phyloP scores from a whole-genome alignment of 2,329 filamentous ascomycete genomes.

The Aureobasidium musti region DNA sequence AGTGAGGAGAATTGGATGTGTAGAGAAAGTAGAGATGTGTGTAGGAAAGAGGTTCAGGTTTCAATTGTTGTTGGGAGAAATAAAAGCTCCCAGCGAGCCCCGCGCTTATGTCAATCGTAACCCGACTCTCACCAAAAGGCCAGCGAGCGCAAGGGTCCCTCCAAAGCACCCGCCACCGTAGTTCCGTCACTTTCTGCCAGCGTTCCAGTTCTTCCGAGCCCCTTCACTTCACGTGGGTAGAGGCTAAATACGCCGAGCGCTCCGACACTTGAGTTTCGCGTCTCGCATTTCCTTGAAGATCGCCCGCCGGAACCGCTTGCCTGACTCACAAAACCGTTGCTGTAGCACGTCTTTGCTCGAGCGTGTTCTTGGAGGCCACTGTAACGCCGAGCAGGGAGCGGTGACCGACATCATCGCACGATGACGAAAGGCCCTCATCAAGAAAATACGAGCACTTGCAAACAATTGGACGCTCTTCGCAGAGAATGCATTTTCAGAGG shows the following conservation, averaged over 20 bases:
- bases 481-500: neutral
- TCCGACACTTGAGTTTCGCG: constrained; percentile 21
- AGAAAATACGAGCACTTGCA: neutral
- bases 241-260: constrained; percentile 24
- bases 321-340: constrained; percentile 24
- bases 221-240: constrained; percentile 24
- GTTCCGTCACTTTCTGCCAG: constrained; percentile 12
- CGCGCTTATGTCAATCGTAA: constrained; percentile 25
- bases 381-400: constrained; percentile 19
- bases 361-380: constrained; percentile 4
- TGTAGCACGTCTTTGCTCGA: constrained; percentile 14
- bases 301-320: constrained; percentile 23
- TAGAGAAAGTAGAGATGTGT: constrained; percentile 4
- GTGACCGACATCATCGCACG: constrained; percentile 26
- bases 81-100: constrained; percentile 26
- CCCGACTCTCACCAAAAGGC: constrained; percentile 21
- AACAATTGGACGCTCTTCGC: neutral
- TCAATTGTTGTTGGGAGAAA: constrained; percentile 28
- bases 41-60: constrained; percentile 23
- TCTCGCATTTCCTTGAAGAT: constrained; percentile 21
- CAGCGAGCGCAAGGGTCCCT: constrained; percentile 1
- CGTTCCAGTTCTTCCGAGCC: constrained; percentile 18
- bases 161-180: constrained; percentile 17
- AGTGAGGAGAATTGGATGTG: neutral
- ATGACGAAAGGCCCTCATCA: constrained; percentile 8